Conservation (phyloP, 2,329 filamentous ascomycete species). For the Diaporthe batatas region DNA sequence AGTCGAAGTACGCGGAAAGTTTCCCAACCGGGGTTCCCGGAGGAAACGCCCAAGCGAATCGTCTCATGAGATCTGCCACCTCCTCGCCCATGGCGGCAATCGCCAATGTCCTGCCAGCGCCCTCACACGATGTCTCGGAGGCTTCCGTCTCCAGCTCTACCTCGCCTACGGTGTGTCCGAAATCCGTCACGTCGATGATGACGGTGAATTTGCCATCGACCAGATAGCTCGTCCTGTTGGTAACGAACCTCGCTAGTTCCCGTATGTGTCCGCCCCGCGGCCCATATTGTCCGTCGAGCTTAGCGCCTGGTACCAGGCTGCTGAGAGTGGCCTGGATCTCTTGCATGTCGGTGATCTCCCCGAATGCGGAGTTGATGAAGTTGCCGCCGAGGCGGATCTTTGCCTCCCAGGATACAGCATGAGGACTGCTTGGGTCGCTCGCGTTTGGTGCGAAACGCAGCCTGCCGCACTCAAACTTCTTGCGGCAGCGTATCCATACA, state of each 20-base stretch:
- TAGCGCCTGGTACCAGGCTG: not conserved
- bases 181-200: constrained; percentile 17
- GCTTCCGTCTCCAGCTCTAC: constrained; percentile 19
- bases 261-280: not conserved
- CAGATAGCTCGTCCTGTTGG: constrained; percentile 16
- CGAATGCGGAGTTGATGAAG: constrained; percentile 19
- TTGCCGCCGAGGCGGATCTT: constrained; percentile 19
- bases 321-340: constrained; percentile 6
- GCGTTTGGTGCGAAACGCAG: not conserved
- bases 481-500: constrained; percentile 7
- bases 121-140: not conserved
- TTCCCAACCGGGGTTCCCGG: constrained; percentile 12
- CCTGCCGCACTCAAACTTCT: not conserved
- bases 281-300: not conserved
- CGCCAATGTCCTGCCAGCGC: not conserved
- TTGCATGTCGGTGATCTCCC: constrained; percentile 27
- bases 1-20: constrained; percentile 24
- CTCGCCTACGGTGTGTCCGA: constrained; percentile 23
- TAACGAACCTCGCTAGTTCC: constrained; percentile 37
- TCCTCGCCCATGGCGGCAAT: constrained; percentile 23
- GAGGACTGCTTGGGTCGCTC: not conserved
- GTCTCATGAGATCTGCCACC: constrained; percentile 22
- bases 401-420: constrained; percentile 14
- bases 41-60: constrained; percentile 24
- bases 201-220: constrained; percentile 20